These are phyloP conservation scores for Strobilomyces dryophilus DNA, from an alignment of 768 basidiomycete genomes.

Conservation along the genomic window DNA sequence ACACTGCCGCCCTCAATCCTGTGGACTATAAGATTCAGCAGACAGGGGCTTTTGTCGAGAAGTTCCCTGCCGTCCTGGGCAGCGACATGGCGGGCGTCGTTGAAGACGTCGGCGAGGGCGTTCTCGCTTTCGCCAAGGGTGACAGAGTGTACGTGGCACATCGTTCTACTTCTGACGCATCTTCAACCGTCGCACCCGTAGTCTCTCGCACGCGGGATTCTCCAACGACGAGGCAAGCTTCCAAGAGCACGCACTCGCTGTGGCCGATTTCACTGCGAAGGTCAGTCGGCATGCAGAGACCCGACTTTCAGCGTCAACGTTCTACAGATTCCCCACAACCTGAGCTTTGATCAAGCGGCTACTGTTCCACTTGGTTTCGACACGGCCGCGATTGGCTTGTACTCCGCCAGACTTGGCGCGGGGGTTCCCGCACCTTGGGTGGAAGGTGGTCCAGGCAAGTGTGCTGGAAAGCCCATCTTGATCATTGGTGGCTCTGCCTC, in stretches of 20 bases:
- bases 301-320: conserved; percentile 2
- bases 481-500: conserved; percentile 47
- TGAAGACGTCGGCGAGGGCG: conserved; percentile 35
- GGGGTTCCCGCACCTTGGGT: conserved; percentile 37
- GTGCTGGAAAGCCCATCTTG: conserved; percentile 39
- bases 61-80: conserved; percentile 36
- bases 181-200: not conserved
- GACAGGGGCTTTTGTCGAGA: conserved; percentile 28
- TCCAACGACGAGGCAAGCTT: conserved; percentile 30
- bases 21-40: conserved; percentile 38
- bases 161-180: not conserved
- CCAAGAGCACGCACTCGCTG: conserved; percentile 39
- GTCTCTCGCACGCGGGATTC: conserved; percentile 28
- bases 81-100: conserved; percentile 37
- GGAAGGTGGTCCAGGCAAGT: conserved; percentile 31
- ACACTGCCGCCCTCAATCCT: conserved; percentile 43
- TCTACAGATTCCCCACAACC: conserved; percentile 39
- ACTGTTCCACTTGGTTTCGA: conserved; percentile 46
- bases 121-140: conserved; percentile 33
- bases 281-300: conserved; percentile 13
- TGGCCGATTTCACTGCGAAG: conserved; percentile 34
- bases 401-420: conserved; percentile 35
- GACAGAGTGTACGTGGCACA: conserved; percentile 35
- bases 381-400: conserved; percentile 47
- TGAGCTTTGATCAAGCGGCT: conserved; percentile 42